phyloP scores from a whole-genome alignment of 352 stramenopile species.

The Phytopythium delawarense region DNA sequence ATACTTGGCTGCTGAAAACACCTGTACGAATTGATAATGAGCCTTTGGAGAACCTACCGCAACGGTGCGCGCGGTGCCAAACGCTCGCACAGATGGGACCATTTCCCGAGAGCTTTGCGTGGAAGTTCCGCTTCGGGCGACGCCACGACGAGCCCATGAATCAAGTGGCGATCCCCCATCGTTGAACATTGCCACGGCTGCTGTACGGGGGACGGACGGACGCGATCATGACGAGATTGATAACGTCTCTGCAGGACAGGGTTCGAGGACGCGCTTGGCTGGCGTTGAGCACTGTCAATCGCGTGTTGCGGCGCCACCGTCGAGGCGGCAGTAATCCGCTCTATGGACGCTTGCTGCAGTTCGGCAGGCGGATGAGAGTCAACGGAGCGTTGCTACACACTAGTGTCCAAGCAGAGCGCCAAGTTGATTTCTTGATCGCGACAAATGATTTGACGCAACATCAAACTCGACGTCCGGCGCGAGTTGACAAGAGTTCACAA shows the following conservation, averaged over 20 bases:
- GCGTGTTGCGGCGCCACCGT: background rate
- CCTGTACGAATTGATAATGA: background rate
- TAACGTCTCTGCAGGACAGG: background rate
- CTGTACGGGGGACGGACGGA: background rate
- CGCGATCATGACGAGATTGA: conserved; percentile 1
- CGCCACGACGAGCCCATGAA: conserved; percentile 3
- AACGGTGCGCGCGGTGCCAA: background rate
- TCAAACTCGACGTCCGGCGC: background rate
- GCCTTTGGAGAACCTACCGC: background rate
- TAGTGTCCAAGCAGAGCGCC: background rate
- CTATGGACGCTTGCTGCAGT: background rate
- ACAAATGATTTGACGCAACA: background rate
- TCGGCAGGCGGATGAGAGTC: background rate
- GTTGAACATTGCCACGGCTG: background rate
- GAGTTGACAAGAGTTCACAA: background rate
- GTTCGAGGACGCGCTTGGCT: background rate
- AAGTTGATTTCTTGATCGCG: background rate
- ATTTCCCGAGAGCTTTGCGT: background rate
- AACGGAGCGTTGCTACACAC: background rate
- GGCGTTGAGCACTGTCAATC: background rate
- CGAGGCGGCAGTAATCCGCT: background rate
- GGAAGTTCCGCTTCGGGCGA: background rate
- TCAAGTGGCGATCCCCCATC: conserved; percentile 8
- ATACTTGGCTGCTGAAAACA: background rate
- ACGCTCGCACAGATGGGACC: background rate